These are phyloP conservation scores for Leishmania amazonensis DNA, from an alignment of 208 protist species.

Conservation along the genomic window DNA sequence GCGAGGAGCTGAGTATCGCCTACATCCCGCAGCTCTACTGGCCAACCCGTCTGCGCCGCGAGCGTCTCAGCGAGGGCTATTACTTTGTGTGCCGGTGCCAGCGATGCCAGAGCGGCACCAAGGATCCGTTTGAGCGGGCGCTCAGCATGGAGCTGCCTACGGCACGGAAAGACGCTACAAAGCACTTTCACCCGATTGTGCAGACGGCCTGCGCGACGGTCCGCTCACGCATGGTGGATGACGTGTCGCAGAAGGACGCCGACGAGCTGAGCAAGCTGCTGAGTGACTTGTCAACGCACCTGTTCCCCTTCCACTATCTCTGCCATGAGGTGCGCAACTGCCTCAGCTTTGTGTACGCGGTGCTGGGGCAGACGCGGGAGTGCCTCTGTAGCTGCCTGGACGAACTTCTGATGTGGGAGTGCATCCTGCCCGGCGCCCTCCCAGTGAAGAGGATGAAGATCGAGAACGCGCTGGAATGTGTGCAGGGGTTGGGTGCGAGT, in stretches of 20 bases:
- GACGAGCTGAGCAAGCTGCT: slow-evolving; percentile 45
- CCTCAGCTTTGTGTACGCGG: slow-evolving; percentile 83
- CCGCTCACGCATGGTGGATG: slow-evolving; percentile 41
- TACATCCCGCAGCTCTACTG: slow-evolving; percentile 92
- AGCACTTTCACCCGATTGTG: slow-evolving; percentile 51
- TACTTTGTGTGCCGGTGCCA: slow-evolving; percentile 82
- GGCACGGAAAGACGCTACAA: slow-evolving; percentile 32
- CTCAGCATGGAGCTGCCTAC: slow-evolving; percentile 40
- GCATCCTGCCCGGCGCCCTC: slow-evolving; percentile 72
- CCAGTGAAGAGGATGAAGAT: slow-evolving; percentile 88
- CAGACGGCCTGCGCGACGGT: slow-evolving; percentile 50
- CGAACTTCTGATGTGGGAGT: slow-evolving; percentile 87
- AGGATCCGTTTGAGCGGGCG: slow-evolving; percentile 63
- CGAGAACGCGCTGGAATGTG: slow-evolving; percentile 60
- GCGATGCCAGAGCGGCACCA: slow-evolving; percentile 46
- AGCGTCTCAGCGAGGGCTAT: slow-evolving; percentile 55
- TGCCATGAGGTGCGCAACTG: slow-evolving; percentile 86
- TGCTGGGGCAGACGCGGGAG: slow-evolving; percentile 37
- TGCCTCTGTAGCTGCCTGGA: slow-evolving; percentile 62
- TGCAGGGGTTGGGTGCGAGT: slow-evolving; percentile 13
- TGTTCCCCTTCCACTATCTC: slow-evolving; percentile 84
- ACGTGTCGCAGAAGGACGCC: slow-evolving; percentile 40
- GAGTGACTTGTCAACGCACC: slow-evolving; percentile 39
- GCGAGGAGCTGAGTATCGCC: slow-evolving; percentile 82
- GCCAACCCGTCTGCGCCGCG: slow-evolving; percentile 64